phyloP scores from a whole-genome alignment of 257 asterid species.

The Ehretia macrophylla region DNA sequence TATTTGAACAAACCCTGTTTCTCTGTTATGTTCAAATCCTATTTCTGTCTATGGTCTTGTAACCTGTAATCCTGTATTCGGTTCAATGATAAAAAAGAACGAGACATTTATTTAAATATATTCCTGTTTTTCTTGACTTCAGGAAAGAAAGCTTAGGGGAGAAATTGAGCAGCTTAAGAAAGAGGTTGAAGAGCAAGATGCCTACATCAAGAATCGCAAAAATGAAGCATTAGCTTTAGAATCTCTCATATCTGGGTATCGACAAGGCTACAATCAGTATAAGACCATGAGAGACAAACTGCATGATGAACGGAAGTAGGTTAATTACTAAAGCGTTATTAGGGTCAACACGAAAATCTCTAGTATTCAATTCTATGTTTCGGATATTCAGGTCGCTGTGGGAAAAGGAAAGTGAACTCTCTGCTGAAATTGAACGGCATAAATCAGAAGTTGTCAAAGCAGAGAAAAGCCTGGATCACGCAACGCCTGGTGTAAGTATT shows the following conservation, averaged over 20 bases:
- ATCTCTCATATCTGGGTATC: constrained; percentile 67
- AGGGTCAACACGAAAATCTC: constrained; percentile 3
- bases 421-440: constrained; percentile 76
- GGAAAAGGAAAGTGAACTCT: constrained; percentile 71
- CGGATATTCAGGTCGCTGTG: constrained; percentile 64
- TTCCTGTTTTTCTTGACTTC: constrained; percentile 13
- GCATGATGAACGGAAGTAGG: constrained; percentile 90
- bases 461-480: constrained; percentile 93
- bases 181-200: constrained; percentile 67
- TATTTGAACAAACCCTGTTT: neutral
- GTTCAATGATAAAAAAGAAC: no score
- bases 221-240: constrained; percentile 57
- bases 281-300: constrained; percentile 69
- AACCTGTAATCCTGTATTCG: no score
- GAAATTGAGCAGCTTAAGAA: constrained; percentile 75
- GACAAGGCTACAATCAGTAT: constrained; percentile 61
- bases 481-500: constrained; percentile 92
- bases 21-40: no score
- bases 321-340: constrained; percentile 17
- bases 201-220: constrained; percentile 57
- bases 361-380: constrained; percentile 19
- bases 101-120: neutral
- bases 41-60: no score
- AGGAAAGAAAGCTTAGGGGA: constrained; percentile 72
- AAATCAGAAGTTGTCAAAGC: constrained; percentile 86